These are phyloP conservation scores for Mycena rebaudengoi DNA, from an alignment of 768 basidiomycete genomes.

Conservation along the genomic window DNA sequence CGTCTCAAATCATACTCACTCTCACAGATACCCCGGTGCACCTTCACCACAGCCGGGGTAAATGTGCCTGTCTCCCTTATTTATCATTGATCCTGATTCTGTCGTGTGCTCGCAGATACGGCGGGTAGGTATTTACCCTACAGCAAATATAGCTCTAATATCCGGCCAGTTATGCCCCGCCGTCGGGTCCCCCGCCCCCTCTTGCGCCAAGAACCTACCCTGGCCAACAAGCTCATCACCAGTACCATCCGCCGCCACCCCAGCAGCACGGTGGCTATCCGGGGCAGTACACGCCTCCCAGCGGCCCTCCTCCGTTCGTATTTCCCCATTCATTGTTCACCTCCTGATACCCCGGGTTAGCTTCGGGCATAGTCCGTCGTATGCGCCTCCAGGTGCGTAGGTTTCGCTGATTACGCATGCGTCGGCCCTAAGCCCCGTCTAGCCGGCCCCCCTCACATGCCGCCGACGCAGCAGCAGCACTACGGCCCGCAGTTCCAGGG, in stretches of 20 bases:
- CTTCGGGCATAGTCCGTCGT: conserved; percentile 24
- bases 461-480: conserved; percentile 64
- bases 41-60: too few relatives aligned
- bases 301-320: conserved; percentile 31
- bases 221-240: conserved; percentile 52
- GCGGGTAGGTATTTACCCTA: too few relatives aligned
- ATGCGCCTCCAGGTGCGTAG: conserved; percentile 22
- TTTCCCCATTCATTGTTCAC: background rate
- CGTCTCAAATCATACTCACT: too few relatives aligned
- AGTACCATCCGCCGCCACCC: conserved; percentile 41
- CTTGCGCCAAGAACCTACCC: conserved; percentile 46
- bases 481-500: conserved; percentile 69
- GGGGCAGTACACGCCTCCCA: conserved; percentile 26
- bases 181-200: conserved; percentile 45
- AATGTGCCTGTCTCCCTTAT: too few relatives aligned
- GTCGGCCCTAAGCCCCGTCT: too few relatives aligned
- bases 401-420: too few relatives aligned
- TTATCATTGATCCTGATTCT: too few relatives aligned
- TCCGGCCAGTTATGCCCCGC: conserved; percentile 42
- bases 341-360: conserved; percentile 16
- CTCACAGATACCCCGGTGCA: too few relatives aligned
- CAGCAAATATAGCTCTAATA: too few relatives aligned
- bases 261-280: conserved; percentile 28
- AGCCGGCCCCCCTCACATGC: conserved; percentile 57
- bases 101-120: too few relatives aligned